Evolutionary conservation across 176 grass and related monocot species (phyloP).

Genomic region (Ananas comosus): DNA sequence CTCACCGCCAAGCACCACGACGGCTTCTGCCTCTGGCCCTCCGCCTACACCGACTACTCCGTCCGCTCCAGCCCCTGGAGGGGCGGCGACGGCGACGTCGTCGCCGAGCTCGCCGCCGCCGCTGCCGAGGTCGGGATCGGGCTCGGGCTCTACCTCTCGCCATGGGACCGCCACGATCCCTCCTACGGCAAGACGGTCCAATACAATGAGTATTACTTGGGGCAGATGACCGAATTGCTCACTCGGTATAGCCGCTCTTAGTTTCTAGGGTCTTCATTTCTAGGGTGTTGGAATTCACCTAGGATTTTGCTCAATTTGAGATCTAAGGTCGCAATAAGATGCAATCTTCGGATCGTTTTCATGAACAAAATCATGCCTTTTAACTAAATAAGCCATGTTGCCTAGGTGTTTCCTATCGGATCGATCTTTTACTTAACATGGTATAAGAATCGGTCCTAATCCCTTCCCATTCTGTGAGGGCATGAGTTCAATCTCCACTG

Average conservation of each 20-base stretch:
- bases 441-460: no score
- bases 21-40: slow-evolving; percentile 97
- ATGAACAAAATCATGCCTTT: neutral
- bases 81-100: slow-evolving; percentile 53
- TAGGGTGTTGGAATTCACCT: slow-evolving; percentile 6
- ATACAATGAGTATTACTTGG: slow-evolving; percentile 85
- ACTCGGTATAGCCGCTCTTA: slow-evolving; percentile 39
- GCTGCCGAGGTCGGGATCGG: slow-evolving; percentile 41
- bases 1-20: slow-evolving; percentile 94
- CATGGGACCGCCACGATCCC: slow-evolving; percentile 84
- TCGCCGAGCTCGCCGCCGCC: slow-evolving; percentile 48
- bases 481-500: no score
- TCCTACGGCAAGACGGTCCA: slow-evolving; percentile 55
- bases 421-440: no score
- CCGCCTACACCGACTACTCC: slow-evolving; percentile 75
- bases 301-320: neutral
- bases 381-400: neutral
- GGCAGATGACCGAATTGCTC: slow-evolving; percentile 82
- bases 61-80: slow-evolving; percentile 65
- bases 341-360: slow-evolving; percentile 6
- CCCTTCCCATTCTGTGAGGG: no score
- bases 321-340: neutral
- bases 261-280: slow-evolving; percentile 1
- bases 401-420: no score
- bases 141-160: slow-evolving; percentile 80